A percentile compares a stretch with the other conserved stretches of the same genome.
phyloP scores from a whole-genome alignment of 1,284 basidiomycete genomes.

The Austroboletus niveus region DNA sequence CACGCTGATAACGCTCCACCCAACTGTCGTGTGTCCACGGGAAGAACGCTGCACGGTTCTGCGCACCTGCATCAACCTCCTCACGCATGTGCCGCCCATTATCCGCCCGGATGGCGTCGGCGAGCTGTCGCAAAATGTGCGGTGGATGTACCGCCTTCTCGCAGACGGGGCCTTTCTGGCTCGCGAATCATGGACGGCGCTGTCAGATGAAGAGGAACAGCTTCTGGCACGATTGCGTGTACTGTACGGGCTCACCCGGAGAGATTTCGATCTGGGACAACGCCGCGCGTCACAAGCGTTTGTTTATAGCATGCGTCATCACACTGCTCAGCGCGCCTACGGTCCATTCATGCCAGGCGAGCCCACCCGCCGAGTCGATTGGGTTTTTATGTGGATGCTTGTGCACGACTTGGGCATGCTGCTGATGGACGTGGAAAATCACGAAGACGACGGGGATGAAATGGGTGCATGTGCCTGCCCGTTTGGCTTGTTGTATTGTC shows the following conservation, averaged over 20 bases:
- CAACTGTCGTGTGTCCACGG: constrained; percentile 31
- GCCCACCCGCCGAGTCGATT: constrained; percentile 47
- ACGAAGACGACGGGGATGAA: not conserved
- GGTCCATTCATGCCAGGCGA: constrained; percentile 54
- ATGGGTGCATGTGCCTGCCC: constrained; percentile 41
- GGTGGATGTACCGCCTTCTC: constrained; percentile 49
- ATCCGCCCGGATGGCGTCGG: constrained; percentile 27
- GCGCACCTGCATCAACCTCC: constrained; percentile 48
- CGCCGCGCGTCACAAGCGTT: constrained; percentile 47
- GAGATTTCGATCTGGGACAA: constrained; percentile 35
- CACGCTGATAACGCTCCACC: constrained; percentile 37
- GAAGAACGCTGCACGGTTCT: constrained; percentile 45
- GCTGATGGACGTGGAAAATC: constrained; percentile 37
- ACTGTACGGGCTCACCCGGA: constrained; percentile 50
- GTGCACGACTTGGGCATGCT: constrained; percentile 57
- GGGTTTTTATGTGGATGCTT: constrained; percentile 57
- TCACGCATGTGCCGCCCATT: constrained; percentile 41
- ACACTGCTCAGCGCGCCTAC: constrained; percentile 47
- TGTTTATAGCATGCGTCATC: constrained; percentile 60
- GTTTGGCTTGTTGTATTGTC: constrained; percentile 53
- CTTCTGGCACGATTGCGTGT: constrained; percentile 51
- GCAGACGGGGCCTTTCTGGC: constrained; percentile 46
- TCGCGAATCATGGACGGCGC: constrained; percentile 23
- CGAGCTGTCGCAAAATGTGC: constrained; percentile 46
- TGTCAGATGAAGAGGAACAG: constrained; percentile 40